Conservation (phyloP, 768 basidiomycete genomes). For the Collybia sordida region DNA sequence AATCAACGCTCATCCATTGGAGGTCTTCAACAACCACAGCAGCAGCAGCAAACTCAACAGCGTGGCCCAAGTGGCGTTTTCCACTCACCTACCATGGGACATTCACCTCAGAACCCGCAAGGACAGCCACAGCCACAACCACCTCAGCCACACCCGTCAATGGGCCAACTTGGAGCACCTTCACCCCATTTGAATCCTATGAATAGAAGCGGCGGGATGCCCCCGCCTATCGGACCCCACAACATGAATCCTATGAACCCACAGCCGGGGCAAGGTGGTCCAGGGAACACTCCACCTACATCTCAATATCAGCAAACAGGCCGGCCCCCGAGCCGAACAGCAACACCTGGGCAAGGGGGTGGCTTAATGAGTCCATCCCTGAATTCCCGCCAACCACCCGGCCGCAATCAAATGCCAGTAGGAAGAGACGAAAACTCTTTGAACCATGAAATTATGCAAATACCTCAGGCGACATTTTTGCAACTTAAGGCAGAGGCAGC, state of each 20-base stretch:
- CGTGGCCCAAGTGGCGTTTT: constrained; percentile 54
- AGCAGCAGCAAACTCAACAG: constrained; percentile 27
- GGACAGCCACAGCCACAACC: constrained; percentile 20
- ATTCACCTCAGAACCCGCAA: constrained; percentile 51
- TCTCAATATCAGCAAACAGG: constrained; percentile 41
- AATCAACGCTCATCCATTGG: constrained; percentile 16
- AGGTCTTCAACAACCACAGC: constrained; percentile 20
- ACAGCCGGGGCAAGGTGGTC: constrained; percentile 26
- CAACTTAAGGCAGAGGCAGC: constrained; percentile 14
- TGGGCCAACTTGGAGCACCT: constrained; percentile 50
- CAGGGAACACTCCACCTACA: constrained; percentile 35
- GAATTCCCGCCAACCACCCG: constrained; percentile 43
- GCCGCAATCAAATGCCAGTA: constrained; percentile 15
- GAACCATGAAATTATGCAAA: constrained; percentile 39
- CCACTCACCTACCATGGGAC: constrained; percentile 65
- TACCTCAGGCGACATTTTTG: constrained; percentile 33
- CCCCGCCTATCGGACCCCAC: constrained; percentile 41
- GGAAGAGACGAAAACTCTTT: constrained; percentile 20
- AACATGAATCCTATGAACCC: constrained; percentile 36
- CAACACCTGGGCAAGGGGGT: constrained; percentile 19
- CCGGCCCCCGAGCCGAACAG: constrained; percentile 62
- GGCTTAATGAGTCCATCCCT: constrained; percentile 58
- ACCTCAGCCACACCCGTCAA: constrained; percentile 32
- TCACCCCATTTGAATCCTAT: constrained; percentile 52
- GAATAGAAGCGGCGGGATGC: constrained; percentile 36